Evolutionary conservation across 108 stramenopile genomes (phyloP).

Genomic region (Schizochytrium sp.): DNA sequence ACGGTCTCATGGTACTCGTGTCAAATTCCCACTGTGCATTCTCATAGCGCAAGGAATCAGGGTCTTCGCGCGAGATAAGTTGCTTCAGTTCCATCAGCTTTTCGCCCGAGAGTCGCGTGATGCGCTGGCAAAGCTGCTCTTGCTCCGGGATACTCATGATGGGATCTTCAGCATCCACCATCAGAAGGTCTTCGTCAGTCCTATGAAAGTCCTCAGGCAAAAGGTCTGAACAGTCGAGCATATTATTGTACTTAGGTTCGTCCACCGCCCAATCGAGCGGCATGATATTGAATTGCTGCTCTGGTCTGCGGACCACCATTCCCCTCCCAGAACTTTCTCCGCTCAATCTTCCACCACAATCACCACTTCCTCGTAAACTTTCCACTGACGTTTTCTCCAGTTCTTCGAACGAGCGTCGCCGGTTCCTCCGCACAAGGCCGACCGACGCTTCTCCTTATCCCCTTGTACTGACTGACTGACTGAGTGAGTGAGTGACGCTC

Average conservation of each 20-base stretch:
- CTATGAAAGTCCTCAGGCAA: background rate
- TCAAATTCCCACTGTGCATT: conserved; percentile 43
- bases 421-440: no score
- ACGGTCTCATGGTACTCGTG: background rate
- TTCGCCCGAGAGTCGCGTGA: conserved; percentile 25
- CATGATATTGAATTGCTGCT: background rate
- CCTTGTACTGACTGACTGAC: no score
- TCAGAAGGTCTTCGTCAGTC: no score
- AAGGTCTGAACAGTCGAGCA: background rate
- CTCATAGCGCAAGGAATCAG: background rate
- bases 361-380: no score
- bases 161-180: background rate
- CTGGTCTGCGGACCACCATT: conserved; percentile 26
- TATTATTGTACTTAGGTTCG: background rate
- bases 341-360: no score
- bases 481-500: no score
- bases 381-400: no score
- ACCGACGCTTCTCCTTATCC: no score
- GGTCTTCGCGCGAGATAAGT: background rate
- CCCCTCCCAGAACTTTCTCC: background rate
- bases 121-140: conserved; percentile 17
- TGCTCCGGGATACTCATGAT: conserved; percentile 18
- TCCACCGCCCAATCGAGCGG: background rate
- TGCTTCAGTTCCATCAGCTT: background rate
- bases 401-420: no score